phyloP scores from a whole-genome alignment of 169 alveolate genomes.

The Neospora caninum region DNA sequence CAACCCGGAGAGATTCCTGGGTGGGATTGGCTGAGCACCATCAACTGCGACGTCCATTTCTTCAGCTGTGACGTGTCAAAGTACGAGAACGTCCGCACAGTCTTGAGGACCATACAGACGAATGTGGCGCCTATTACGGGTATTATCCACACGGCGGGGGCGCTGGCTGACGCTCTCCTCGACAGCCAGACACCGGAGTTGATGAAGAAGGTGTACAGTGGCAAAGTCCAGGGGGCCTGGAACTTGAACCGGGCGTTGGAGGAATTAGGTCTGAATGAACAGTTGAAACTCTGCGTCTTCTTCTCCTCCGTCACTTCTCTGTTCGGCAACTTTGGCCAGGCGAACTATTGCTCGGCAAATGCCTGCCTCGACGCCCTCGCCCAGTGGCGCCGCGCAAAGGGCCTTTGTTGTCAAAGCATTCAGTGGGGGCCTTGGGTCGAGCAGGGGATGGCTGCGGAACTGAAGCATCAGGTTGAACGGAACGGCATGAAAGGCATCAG shows the following conservation, averaged over 20 bases:
- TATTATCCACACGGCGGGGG: conserved; percentile 77
- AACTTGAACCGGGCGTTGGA: conserved; percentile 67
- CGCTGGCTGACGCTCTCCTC: conserved; percentile 69
- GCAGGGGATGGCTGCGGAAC: conserved; percentile 62
- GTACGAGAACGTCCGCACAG: conserved; percentile 38
- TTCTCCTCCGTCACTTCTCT: conserved; percentile 74
- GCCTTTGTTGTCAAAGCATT: conserved; percentile 65
- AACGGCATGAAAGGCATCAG: conserved; percentile 74
- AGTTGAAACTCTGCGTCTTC: conserved; percentile 57
- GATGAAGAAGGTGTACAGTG: conserved; percentile 61
- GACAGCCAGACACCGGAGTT: conserved; percentile 59
- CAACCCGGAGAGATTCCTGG: conserved; percentile 24
- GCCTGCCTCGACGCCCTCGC: conserved; percentile 76
- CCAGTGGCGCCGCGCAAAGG: conserved; percentile 67
- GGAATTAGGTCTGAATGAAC: conserved; percentile 34
- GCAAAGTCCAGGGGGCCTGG: conserved; percentile 77
- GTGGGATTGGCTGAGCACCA: conserved; percentile 57
- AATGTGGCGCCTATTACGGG: conserved; percentile 56
- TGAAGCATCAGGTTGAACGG: conserved; percentile 65
- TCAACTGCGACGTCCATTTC: conserved; percentile 40
- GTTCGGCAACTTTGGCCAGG: conserved; percentile 75
- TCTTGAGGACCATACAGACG: conserved; percentile 33
- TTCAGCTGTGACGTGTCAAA: conserved; percentile 56
- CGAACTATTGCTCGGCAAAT: conserved; percentile 81
- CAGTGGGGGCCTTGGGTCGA: conserved; percentile 80